Base-by-base conservation (phyloP, 2,329 filamentous ascomycete species). In the Pyricularia sp. region DNA sequence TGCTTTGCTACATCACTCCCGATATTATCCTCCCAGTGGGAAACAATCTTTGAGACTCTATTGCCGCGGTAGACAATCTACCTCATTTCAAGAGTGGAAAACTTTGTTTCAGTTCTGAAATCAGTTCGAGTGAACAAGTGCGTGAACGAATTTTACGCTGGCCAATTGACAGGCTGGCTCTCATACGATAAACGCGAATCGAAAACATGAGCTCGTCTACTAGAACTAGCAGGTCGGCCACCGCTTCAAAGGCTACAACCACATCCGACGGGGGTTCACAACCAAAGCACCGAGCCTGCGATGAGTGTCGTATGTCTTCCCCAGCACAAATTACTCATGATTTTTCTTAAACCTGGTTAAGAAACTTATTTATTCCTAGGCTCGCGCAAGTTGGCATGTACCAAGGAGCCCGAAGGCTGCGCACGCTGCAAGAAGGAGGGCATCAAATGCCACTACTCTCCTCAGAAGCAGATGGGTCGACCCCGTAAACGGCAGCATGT, bases 381-480 rank as follows among this genome's bases (percentile, higher is more conserved):
- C 73, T 79, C 81, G 28, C 83, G 88, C 68, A 90, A 90, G 75
- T 83, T 90, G 65, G 87, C 87, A 64, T 90, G 88, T 76, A 84
- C 86, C 59, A 90, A 90, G 73, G 86, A 90, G 72, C 75, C 80
- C 1, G 81, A 84, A 68, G 86, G 87, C 69, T 90, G 88, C 75
- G 78, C 81, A 9, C 83, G 88, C 69, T 90, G 88, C 74, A 81
- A 78, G 68, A 81, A 81, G 69, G 88, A 90, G 72, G 81, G 81
- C 69, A 83, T 89, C 61, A 69, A 70, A 61, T 90, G 88, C 73
- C 80, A 86, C 71, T 90, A 90, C 77, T 90, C 87, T 9, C 79
- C 82, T 14, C 88, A 90, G 75, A 90, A 90, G 77, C 86, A 80
- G 59, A 90, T 90, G 88, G 88, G 88, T 4, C 81, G 88, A 61